Evolutionary conservation across 2,329 filamentous ascomycete genomes (phyloP), one percentile per base, ranked within the genome.

Genomic region (Fusarium liriodendri): DNA sequence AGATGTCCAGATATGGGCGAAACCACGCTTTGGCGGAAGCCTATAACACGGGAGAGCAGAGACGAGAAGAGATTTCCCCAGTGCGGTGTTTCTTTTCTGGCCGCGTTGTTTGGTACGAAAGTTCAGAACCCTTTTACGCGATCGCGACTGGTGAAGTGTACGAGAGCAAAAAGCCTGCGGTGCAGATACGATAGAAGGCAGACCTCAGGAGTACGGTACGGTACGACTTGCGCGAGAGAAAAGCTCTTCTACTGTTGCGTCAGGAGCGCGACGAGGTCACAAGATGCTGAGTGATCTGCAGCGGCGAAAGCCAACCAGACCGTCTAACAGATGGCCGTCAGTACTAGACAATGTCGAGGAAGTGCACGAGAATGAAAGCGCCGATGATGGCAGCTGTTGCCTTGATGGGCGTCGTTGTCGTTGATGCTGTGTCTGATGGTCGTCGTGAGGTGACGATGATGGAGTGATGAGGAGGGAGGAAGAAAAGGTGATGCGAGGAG

Each of bases 231-330:
- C 68, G 71, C 65, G 65, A 76, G 62, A 77, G 62, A 77, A 68
- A 71, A 73, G 65, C 66, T 73, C 76, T 78, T 79, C 77, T 79
- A 79, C 77, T 79, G 76, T 74, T 76, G 72, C 70, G 71, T 76
- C 70, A 71, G 72, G 62, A 69, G 74, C 75, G 71, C 76, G 74
- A 76, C 74, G 64, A 76, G 40, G 76, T 78, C 77, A 79, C 77
- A 66, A 71, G 72, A 75, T 70, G 67, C 62, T 61, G 45, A 61
- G 40, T 59, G 47, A 69, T 70, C 55, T 65, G 72, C 67, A 71
- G 74, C 65, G 64, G 67, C 70, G 65, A 71, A 52, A 61, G 45
- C 73, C 62, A 69, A 65, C 64, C 59, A 64, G 35, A 74, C 42
- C 64, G 70, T 70, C 70, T 71, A 67, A 50, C 65, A 47, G 55